A percentile compares a stretch with the other conserved stretches of the same genome.
phyloP scores from a whole-genome alignment of 2,329 filamentous ascomycete species.

The Shiraia bambusicola region DNA sequence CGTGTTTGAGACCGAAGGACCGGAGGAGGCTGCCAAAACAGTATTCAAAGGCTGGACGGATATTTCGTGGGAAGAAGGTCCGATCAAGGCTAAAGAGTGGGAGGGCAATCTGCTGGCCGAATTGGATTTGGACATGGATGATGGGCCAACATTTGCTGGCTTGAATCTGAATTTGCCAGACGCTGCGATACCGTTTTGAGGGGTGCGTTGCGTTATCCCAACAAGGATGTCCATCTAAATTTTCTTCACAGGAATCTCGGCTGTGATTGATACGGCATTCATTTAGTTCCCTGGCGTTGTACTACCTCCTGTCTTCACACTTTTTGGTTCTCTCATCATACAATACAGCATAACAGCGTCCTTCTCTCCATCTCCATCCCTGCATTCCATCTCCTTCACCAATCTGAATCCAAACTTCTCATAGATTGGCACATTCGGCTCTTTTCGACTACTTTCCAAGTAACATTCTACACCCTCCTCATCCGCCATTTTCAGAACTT shows the following conservation, averaged over 20 bases:
- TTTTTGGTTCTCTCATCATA: constrained; percentile 47
- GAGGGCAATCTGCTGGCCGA: constrained; percentile 13
- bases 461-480: constrained; percentile 66
- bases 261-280: neutral
- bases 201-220: too few relatives aligned
- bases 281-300: neutral
- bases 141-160: neutral
- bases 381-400: constrained; percentile 65
- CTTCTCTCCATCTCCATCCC: constrained; percentile 59
- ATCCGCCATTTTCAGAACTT: constrained; percentile 65
- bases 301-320: neutral
- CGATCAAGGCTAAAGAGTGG: constrained; percentile 21
- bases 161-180: neutral
- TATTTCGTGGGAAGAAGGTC: constrained; percentile 30
- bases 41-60: constrained; percentile 33
- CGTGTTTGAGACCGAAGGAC: constrained; percentile 11
- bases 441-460: constrained; percentile 67
- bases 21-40: constrained; percentile 24
- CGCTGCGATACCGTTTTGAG: neutral
- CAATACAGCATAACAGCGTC: constrained; percentile 48
- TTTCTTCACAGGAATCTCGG: neutral
- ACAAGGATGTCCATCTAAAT: too few relatives aligned
- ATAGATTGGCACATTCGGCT: constrained; percentile 72
- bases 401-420: constrained; percentile 68
- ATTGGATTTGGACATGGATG: constrained; percentile 7